These are phyloP conservation scores for Penicillium sp. DNA, from an alignment of 2,329 filamentous ascomycete genomes.

Conservation along the genomic window DNA sequence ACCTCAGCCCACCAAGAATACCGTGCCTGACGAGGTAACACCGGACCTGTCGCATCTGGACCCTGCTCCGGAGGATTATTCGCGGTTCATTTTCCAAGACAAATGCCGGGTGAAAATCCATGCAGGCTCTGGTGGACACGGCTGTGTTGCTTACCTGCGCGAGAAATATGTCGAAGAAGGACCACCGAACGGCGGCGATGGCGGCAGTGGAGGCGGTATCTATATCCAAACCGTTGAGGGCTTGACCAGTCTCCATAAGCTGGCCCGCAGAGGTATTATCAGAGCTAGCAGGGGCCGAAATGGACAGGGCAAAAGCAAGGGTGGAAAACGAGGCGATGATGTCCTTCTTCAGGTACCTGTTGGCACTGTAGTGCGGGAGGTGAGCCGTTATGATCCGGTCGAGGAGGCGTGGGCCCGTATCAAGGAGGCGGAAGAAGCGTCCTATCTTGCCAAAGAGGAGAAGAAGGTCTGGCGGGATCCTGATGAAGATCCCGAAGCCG, in stretches of 20 bases:
- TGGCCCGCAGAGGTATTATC: slow-evolving; percentile 69
- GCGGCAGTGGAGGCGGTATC: slow-evolving; percentile 84
- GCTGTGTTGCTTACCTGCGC: slow-evolving; percentile 89
- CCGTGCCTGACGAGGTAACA: slow-evolving; percentile 15
- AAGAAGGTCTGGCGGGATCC: slow-evolving; percentile 21
- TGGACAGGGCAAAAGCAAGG: slow-evolving; percentile 48
- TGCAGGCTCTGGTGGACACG: slow-evolving; percentile 80
- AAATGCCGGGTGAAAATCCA: slow-evolving; percentile 74
- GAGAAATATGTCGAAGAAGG: slow-evolving; percentile 88
- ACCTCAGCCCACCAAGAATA: slow-evolving; percentile 6
- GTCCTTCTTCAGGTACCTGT: slow-evolving; percentile 86
- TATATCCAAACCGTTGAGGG: slow-evolving; percentile 92
- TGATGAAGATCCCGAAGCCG: slow-evolving; percentile 1
- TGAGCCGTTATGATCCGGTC: slow-evolving; percentile 73
- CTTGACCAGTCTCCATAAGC: slow-evolving; percentile 89
- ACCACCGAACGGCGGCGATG: slow-evolving; percentile 91
- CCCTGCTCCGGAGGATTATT: slow-evolving; percentile 80
- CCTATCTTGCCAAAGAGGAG: slow-evolving; percentile 47
- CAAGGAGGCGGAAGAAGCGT: slow-evolving; percentile 45
- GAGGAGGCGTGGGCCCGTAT: slow-evolving; percentile 59
- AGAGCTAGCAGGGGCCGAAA: slow-evolving; percentile 47
- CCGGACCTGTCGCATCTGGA: slow-evolving; percentile 62
- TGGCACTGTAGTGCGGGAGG: slow-evolving; percentile 83
- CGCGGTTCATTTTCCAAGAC: slow-evolving; percentile 79
- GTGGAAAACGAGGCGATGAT: slow-evolving; percentile 79